Evolutionary conservation across 1,139 yeast genomes (phyloP).

Genomic region (Casaregolazyma lundiana): DNA sequence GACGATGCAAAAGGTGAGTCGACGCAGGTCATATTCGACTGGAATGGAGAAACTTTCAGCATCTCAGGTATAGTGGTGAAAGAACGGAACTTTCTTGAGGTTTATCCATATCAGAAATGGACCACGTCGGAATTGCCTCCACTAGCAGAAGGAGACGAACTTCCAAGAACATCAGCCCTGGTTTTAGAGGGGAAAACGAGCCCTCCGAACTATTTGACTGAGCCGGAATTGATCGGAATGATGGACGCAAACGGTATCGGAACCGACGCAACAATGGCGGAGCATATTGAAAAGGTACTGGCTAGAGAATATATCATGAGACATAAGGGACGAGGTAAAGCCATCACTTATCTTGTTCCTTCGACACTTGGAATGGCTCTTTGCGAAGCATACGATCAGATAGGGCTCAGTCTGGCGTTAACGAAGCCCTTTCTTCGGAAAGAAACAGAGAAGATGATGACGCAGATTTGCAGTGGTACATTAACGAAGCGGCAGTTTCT

Average conservation of each 20-base stretch:
- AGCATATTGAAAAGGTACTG: constrained; percentile 81
- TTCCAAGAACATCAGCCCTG: constrained; percentile 51
- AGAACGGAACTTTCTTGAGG: constrained; percentile 72
- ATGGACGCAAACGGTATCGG: constrained; percentile 99
- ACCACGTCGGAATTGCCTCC: constrained; percentile 62
- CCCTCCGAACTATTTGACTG: constrained; percentile 82
- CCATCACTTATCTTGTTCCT: constrained; percentile 49
- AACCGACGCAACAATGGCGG: constrained; percentile 98
- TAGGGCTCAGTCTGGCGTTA: constrained; percentile 67
- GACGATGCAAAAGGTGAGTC: constrained; percentile 78
- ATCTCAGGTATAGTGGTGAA: constrained; percentile 69
- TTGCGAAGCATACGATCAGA: constrained; percentile 80
- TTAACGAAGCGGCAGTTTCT: constrained; percentile 53
- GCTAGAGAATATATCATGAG: constrained; percentile 63
- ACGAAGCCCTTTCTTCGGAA: constrained; percentile 87
- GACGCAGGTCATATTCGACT: constrained; percentile 58
- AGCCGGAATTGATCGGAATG: constrained; percentile 81
- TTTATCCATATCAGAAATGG: constrained; percentile 81
- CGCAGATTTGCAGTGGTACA: constrained; percentile 63
- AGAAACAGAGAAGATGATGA: constrained; percentile 64
- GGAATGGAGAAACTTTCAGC: constrained; percentile 73
- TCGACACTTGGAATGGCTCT: constrained; percentile 81
- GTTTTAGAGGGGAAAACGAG: constrained; percentile 71
- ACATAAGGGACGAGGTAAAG: constrained; percentile 9
- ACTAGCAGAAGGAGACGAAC: constrained; percentile 52